A percentile compares a stretch with the other conserved stretches of the same genome.
Conservation (phyloP, 306 rosid species). For the Luffa aegyptiaca region DNA sequence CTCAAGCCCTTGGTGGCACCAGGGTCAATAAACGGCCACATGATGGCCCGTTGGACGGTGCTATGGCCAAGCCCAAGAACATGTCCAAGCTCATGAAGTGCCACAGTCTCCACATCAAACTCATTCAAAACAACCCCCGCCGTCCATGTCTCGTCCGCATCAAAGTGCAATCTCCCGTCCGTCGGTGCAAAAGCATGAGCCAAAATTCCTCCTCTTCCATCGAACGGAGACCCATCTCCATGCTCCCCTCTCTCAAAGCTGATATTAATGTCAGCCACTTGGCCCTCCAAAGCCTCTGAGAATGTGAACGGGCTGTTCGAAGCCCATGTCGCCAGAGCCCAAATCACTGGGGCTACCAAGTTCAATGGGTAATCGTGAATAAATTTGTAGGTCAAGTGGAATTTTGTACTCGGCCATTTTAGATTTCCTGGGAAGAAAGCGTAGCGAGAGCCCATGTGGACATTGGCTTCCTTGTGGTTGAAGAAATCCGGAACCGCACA, state of each 20-base stretch:
- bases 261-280: neutral
- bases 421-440: neutral
- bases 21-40: no score
- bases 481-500: slow-evolving; percentile 30
- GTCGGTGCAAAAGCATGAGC: neutral
- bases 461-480: slow-evolving; percentile 3
- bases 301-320: neutral
- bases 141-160: neutral
- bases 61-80: neutral
- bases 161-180: neutral
- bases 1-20: no score
- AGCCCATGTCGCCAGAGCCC: neutral
- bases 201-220: neutral
- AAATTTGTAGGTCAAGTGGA: neutral
- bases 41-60: no score
- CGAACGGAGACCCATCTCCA: neutral
- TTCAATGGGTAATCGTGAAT: neutral
- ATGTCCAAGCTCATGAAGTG: neutral
- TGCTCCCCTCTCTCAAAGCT: neutral
- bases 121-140: neutral
- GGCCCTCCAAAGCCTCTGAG: neutral
- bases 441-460: neutral
- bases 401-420: slow-evolving; percentile 3
- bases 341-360: neutral
- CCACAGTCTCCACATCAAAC: neutral